Evolutionary conservation across 1,139 yeast species (phyloP), one percentile per base, ranked within the genome.

Genomic region (Geotrichum carabidarum): DNA sequence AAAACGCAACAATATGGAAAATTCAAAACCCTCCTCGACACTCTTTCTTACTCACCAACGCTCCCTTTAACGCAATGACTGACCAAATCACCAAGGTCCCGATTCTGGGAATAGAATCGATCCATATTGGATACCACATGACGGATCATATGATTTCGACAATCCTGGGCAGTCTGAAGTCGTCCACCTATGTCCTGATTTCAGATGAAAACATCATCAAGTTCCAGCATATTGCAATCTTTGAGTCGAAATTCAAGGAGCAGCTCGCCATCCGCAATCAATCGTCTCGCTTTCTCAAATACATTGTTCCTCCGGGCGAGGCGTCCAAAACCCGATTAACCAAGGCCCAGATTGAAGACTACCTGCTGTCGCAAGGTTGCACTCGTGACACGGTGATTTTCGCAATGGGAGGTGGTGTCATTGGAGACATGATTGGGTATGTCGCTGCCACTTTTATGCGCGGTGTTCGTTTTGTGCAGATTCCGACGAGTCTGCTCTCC

Each of bases 381-480:
- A 93, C 98, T 31, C 81, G 99, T 72, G 99, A 94, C 68, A 90
- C 98, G 2, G 91, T 94, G 30, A 83, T 94, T 57, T 73, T 94
- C 56, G 99, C 99, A 4, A 82, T 94, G 58, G 99, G 99, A 58
- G 99, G 99, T 60, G 99, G 99, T 63, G 95, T 94, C 53, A 91
- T 94, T 72, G 99, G 99, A 56, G 99, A 94, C 68, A 93, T 94
- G 99, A 88, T 93, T 64, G 99, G 99, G 4, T 94, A 84, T 69
- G 98, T 93, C 50, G 99, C 99, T 17, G 95, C 99, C 32, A 93
- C 99, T 4, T 94, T 93, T 70, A 94, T 94, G 99, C 81, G 99
- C 70, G 99, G 99, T 54, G 96, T 94, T 15, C 80, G 96, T 60
- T 88, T 90, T 58, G 84, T 90, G 44, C 99, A 94, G 71, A 80